These are phyloP conservation scores for Sporothrix sp. DNA, from an alignment of 2,329 filamentous ascomycete species.

Conservation along the genomic window DNA sequence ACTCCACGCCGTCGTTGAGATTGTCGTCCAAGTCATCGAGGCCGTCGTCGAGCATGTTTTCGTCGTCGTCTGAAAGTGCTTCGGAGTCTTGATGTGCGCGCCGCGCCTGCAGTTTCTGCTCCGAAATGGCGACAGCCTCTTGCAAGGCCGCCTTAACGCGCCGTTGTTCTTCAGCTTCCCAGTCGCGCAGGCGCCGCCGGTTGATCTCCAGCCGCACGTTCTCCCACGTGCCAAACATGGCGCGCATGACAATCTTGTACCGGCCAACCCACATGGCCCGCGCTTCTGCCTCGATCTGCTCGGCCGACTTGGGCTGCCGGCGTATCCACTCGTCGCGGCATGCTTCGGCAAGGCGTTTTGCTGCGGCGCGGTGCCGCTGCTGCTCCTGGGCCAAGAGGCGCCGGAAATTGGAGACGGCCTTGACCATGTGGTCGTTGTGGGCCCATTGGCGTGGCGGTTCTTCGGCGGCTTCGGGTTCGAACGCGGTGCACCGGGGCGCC, in stretches of 20 bases:
- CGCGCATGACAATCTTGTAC: slow-evolving; percentile 62
- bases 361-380: slow-evolving; percentile 61
- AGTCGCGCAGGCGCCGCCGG: slow-evolving; percentile 47
- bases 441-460: slow-evolving; percentile 73
- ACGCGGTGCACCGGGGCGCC: slow-evolving; percentile 58
- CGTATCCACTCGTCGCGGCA: slow-evolving; percentile 66
- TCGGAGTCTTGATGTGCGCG: slow-evolving; percentile 46
- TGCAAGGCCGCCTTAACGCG: slow-evolving; percentile 60
- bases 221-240: slow-evolving; percentile 50
- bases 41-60: slow-evolving; percentile 25
- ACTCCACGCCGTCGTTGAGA: slow-evolving; percentile 30
- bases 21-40: slow-evolving; percentile 29
- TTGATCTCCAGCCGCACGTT: slow-evolving; percentile 55
- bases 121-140: slow-evolving; percentile 62
- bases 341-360: slow-evolving; percentile 70
- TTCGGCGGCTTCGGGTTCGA: slow-evolving; percentile 59
- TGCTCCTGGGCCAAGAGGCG: slow-evolving; percentile 73
- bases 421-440: slow-evolving; percentile 76
- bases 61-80: slow-evolving; percentile 32
- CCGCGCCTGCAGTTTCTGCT: slow-evolving; percentile 57
- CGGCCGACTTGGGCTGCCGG: slow-evolving; percentile 62
- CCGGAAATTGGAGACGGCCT: slow-evolving; percentile 70
- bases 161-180: slow-evolving; percentile 55
- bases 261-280: slow-evolving; percentile 54
- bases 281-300: slow-evolving; percentile 75